Percentiles rank a stretch among this genome's conserved stretches.
phyloP scores from a whole-genome alignment of 371 early-diverging fungal species.

The Saksenaea vasiformis region DNA sequence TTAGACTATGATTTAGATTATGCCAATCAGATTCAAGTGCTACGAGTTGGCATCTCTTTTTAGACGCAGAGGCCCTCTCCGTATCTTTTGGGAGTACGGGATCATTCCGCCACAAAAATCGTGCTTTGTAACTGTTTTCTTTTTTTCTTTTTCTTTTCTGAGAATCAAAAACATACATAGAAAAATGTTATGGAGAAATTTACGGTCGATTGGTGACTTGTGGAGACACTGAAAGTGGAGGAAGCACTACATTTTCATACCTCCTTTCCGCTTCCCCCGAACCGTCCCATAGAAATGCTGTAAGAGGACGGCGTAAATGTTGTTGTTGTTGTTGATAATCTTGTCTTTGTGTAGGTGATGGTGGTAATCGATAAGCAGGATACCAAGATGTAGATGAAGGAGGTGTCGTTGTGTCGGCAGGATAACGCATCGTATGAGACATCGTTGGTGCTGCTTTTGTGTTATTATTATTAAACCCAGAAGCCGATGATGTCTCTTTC shows the following conservation, averaged over 20 bases:
- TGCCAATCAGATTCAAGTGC: constrained; percentile 1
- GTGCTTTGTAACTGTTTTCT: not conserved
- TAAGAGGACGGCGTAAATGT: constrained; percentile 13
- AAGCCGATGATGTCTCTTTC: not conserved
- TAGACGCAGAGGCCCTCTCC: constrained; percentile 1
- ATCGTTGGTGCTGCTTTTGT: no score
- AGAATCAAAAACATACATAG: no score
- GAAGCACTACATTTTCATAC: not conserved
- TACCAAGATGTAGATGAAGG: constrained; percentile 9
- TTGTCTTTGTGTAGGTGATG: not conserved
- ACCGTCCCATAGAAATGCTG: constrained; percentile 21
- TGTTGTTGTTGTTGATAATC: not conserved
- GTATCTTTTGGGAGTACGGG: not conserved
- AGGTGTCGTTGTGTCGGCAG: not conserved
- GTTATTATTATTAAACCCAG: not conserved
- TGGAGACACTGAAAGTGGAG: not conserved
- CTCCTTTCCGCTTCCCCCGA: not conserved
- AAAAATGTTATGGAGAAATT: no score
- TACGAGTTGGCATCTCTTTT: not conserved
- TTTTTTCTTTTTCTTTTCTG: not conserved
- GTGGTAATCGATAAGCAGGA: constrained; percentile 9
- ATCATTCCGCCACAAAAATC: constrained; percentile 1
- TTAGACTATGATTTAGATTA: constrained; percentile 2
- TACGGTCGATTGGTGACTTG: not conserved
- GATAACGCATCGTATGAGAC: constrained; percentile 2